A percentile compares a stretch with the other conserved stretches of the same genome.
Conservation (phyloP, 2,329 filamentous ascomycete genomes). For the Cladosporium sp. region DNA sequence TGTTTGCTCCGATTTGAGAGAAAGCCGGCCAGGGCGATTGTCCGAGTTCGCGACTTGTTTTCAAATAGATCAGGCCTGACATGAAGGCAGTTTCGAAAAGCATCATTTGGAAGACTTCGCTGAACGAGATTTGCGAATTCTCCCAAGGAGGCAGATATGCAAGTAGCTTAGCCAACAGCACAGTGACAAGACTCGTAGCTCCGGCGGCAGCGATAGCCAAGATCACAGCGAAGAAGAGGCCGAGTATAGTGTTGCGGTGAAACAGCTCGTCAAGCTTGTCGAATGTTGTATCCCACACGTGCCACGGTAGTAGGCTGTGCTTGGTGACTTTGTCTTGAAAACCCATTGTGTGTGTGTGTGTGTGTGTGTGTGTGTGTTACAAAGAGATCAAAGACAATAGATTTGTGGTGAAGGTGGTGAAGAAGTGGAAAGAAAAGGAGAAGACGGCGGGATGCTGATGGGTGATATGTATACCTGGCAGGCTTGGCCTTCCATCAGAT, state of each 20-base stretch:
- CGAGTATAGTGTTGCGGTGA: neutral
- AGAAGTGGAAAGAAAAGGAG: no score
- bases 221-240: neutral
- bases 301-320: neutral
- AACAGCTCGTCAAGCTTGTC: neutral
- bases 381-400: no score
- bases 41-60: conserved; percentile 9
- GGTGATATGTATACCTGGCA: no score
- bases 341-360: neutral
- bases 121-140: neutral
- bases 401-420: no score
- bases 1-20: neutral
- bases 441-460: no score
- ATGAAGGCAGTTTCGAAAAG: neutral
- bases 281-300: neutral
- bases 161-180: neutral
- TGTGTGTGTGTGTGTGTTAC: neutral
- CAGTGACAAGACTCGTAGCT: neutral
- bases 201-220: neutral
- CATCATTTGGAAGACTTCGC: neutral
- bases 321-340: neutral
- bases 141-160: neutral
- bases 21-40: neutral
- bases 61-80: neutral
- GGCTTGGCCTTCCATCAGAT: no score